A percentile compares a stretch with the other conserved stretches of the same genome.
Evolutionary conservation across 2,329 filamentous ascomycete genomes (phyloP).

Genomic region (Alternaria longipes): DNA sequence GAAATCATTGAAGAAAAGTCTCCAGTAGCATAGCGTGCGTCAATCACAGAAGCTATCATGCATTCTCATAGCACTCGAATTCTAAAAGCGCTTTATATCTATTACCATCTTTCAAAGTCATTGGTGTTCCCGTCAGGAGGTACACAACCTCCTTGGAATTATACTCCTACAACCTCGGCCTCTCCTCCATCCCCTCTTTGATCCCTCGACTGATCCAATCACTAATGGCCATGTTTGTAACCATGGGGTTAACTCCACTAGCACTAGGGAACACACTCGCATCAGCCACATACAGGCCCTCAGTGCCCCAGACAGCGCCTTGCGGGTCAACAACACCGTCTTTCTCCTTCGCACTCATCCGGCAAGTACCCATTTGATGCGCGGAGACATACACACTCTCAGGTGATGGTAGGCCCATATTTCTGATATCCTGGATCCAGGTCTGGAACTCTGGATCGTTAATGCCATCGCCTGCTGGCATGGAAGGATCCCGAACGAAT

Average conservation of each 20-base stretch:
- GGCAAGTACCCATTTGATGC: conserved; percentile 82
- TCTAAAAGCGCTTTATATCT: too few relatives aligned
- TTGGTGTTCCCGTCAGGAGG: neutral
- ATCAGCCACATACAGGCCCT: conserved; percentile 75
- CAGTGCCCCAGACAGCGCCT: conserved; percentile 68
- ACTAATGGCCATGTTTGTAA: conserved; percentile 70
- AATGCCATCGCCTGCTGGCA: conserved; percentile 53
- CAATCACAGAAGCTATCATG: too few relatives aligned
- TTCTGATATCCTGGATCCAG: conserved; percentile 67
- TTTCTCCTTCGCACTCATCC: conserved; percentile 67
- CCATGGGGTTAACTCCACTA: conserved; percentile 84
- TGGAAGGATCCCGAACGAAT: conserved; percentile 62
- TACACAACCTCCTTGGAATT: neutral
- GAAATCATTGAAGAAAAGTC: too few relatives aligned
- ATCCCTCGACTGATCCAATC: conserved; percentile 49
- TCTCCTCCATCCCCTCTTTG: conserved; percentile 34
- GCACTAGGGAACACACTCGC: conserved; percentile 79
- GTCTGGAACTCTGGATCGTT: conserved; percentile 67
- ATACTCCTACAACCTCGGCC: conserved; percentile 25
- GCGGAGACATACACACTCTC: conserved; percentile 70
- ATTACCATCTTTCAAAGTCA: neutral
- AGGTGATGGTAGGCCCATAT: conserved; percentile 60
- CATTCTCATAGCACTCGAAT: too few relatives aligned
- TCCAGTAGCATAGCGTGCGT: neutral
- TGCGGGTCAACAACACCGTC: conserved; percentile 56